Evolutionary conservation across 163 green algal genomes (phyloP).

Genomic region (Scenedesmus sp.): DNA sequence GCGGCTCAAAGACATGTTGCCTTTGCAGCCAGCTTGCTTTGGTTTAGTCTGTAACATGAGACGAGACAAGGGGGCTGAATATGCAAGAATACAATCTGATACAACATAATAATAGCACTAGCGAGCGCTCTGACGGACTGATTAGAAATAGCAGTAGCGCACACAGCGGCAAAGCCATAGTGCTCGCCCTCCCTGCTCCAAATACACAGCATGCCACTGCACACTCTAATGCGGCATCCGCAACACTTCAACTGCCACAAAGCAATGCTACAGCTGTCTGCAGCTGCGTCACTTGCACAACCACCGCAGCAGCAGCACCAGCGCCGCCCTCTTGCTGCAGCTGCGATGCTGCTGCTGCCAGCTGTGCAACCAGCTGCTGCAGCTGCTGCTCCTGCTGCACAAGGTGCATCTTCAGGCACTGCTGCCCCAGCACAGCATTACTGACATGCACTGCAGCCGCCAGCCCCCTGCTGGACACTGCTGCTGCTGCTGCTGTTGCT

Average conservation of each 20-base stretch:
- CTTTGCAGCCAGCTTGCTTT: too few relatives aligned
- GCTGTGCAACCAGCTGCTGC: background rate
- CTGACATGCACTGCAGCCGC: background rate
- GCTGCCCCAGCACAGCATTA: background rate
- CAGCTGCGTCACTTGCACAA: conserved; percentile 8
- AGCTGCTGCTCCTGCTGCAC: conserved; percentile 14
- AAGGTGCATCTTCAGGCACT: background rate
- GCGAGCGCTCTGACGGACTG: too few relatives aligned
- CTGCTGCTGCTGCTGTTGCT: conserved; percentile 32
- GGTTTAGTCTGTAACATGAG: too few relatives aligned
- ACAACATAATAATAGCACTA: too few relatives aligned
- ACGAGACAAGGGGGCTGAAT: too few relatives aligned
- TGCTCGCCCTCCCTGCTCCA: too few relatives aligned
- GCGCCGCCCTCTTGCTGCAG: background rate
- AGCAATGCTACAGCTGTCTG: conserved; percentile 12
- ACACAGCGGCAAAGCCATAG: too few relatives aligned
- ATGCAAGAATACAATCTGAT: too few relatives aligned
- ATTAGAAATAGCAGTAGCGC: too few relatives aligned
- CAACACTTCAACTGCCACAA: background rate
- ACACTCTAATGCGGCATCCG: background rate
- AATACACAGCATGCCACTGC: background rate
- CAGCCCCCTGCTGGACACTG: background rate
- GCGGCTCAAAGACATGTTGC: too few relatives aligned
- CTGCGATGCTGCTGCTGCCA: background rate
- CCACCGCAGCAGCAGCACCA: background rate